Conservation (phyloP, 257 asterid species). For the Euphrasia confusa region DNA sequence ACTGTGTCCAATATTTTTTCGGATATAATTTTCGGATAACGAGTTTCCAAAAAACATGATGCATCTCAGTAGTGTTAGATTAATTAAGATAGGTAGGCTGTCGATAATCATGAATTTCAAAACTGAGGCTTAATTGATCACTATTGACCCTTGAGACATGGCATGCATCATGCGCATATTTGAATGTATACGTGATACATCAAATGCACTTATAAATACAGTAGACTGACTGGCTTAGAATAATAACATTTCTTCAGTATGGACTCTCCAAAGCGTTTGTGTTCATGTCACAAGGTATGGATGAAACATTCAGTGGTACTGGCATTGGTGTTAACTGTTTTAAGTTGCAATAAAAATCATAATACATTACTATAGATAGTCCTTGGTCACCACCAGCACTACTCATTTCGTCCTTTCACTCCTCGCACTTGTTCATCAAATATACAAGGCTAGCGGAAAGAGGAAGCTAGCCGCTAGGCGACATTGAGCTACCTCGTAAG, state of each 20-base stretch:
- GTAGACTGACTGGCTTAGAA: not conserved
- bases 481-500: too few species aligned
- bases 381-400: not conserved
- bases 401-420: not conserved
- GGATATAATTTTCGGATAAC: not conserved
- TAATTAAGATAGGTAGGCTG: not conserved
- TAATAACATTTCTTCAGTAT: too few species aligned
- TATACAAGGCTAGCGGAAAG: conserved; percentile 15
- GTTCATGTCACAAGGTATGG: not conserved
- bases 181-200: not conserved
- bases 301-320: conserved; percentile 9
- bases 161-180: not conserved
- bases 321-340: conserved; percentile 10
- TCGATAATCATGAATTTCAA: not conserved
- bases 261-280: too few species aligned
- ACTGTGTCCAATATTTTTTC: conserved; percentile 19
- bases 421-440: conserved; percentile 7
- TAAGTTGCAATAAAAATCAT: conserved; percentile 2
- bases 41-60: not conserved
- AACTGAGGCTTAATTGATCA: conserved; percentile 15
- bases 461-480: not conserved
- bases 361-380: not conserved
- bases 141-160: conserved; percentile 4
- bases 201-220: conserved; percentile 10
- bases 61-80: not conserved